These are phyloP conservation scores for Psilocybe subaeruginosa DNA, from an alignment of 768 basidiomycete genomes.

Conservation along the genomic window DNA sequence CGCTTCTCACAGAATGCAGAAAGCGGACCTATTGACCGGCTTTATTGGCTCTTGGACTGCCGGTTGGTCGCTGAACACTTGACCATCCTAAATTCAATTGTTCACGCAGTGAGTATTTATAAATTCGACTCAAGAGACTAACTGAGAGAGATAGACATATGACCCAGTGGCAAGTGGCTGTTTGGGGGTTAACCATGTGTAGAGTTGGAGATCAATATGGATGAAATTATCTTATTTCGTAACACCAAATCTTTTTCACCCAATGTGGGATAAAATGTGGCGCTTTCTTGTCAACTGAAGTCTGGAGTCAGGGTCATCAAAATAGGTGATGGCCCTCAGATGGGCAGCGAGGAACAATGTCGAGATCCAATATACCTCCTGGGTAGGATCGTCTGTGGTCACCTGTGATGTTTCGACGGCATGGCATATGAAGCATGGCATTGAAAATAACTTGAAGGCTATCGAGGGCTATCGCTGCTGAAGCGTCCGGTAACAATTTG, in stretches of 20 bases:
- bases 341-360: conserved; percentile 2
- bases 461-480: too few relatives aligned
- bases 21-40: conserved; percentile 15
- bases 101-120: neutral
- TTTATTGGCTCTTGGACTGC: conserved; percentile 4
- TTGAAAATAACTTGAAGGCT: too few relatives aligned
- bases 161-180: neutral
- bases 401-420: neutral
- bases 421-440: neutral
- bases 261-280: conserved; percentile 15
- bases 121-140: neutral
- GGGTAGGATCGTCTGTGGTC: neutral
- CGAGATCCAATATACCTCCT: neutral
- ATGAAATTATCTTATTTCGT: neutral
- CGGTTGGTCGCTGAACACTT: conserved; percentile 17
- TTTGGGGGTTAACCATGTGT: neutral
- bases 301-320: conserved; percentile 13
- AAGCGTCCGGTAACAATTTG: too few relatives aligned
- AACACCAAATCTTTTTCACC: conserved; percentile 7
- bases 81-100: neutral
- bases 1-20: conserved; percentile 6
- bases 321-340: neutral
- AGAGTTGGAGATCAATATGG: conserved; percentile 6
- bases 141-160: conserved; percentile 4
- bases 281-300: conserved; percentile 19